Evolutionary conservation across 768 basidiomycete genomes (phyloP).

Genomic region (Psilocybe azurescens): DNA sequence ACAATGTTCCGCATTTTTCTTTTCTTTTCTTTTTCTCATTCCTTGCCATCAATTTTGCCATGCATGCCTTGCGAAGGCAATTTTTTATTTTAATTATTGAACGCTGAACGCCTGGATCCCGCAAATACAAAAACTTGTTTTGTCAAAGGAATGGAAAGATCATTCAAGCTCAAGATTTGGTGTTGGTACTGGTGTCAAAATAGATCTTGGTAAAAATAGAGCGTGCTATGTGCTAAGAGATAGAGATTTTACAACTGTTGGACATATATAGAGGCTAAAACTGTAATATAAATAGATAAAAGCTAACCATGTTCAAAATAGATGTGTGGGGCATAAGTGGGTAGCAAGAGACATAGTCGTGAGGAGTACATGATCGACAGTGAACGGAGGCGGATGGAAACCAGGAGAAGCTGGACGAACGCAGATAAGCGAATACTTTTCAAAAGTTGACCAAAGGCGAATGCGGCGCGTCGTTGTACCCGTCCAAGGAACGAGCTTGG

Average conservation of each 20-base stretch:
- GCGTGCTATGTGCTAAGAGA: background rate
- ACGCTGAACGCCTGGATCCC: background rate
- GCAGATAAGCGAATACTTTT: background rate
- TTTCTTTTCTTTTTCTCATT: background rate
- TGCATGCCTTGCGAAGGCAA: background rate
- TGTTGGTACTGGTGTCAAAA: background rate
- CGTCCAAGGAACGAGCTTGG: conserved; percentile 29
- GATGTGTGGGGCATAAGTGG: background rate
- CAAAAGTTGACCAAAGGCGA: conserved; percentile 6
- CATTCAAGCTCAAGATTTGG: background rate
- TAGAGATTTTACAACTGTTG: background rate
- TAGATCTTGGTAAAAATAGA: background rate
- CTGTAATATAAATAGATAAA: background rate
- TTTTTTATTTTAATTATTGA: background rate
- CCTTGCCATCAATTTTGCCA: background rate
- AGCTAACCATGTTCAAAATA: background rate
- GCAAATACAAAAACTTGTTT: background rate
- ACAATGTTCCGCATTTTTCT: background rate
- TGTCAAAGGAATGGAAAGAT: background rate
- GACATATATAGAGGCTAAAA: background rate
- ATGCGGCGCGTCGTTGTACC: conserved; percentile 22
- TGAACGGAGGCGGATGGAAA: background rate
- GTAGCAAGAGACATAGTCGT: background rate
- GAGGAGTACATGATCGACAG: background rate
- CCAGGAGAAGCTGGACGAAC: no score